Evolutionary conservation across 176 grass and related monocot species (phyloP), one percentile per base, ranked within the genome.

Genomic region (Themeda triandra): DNA sequence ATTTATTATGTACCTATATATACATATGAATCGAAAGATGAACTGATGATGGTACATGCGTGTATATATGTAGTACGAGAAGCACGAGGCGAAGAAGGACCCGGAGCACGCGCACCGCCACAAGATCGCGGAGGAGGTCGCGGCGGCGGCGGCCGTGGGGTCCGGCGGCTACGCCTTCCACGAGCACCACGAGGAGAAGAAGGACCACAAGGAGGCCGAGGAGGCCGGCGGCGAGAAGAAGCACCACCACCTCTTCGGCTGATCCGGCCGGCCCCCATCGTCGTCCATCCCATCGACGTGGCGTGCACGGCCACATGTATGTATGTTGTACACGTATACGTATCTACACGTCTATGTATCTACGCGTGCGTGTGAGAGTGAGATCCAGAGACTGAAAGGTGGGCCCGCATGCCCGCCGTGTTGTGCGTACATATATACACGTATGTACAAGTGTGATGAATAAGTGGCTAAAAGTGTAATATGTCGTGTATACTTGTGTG

Each of bases 101-200:
- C 86, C 86, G 17, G 92, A 91, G 75, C 72, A 94, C 78, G 86
- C 86, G 17, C 83, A 83, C 56, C 80, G 71, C 36, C 92, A 94
- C 86, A 94, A 91, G 86, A 86, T 94, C 48, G 89, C 89, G 88
- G 92, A 94, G 83, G 92, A 86, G 63, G 6, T 94, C 18, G 88
- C 92, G 2, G 92, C 88, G 15, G 86, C 83, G 8, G 86, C 82
- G 13, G 86, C 82, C 40, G 88, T 88, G 5, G 91, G 91, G 3
- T 63, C 88, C 39, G 91, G 88, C 21, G 91, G 91, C n/a, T 90
- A 75, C 66, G 91, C 82, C 17, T 93, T 93, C 78, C 91, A 93
- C 45, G 88, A 93, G 91, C 92, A 91, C 82, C 92, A 94, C 60
- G 88, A 94, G 86, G 91, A 94, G 79, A 94, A 94, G 75, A 36